Evolutionary conservation across 2,329 filamentous ascomycete species (phyloP).

Genomic region (Paecilomyces variotii): DNA sequence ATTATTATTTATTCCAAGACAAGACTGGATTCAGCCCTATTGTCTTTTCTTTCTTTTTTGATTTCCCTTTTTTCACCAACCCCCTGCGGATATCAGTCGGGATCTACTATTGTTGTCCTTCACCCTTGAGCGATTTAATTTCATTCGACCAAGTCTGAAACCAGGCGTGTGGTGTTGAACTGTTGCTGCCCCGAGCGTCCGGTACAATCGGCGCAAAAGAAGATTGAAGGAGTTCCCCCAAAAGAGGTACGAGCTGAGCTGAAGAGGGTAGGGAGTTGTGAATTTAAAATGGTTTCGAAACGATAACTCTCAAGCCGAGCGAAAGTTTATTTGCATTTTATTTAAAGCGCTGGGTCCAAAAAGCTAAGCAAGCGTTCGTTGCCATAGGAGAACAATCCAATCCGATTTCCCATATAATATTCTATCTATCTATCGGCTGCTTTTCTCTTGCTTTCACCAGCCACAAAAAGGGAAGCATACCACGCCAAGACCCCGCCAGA

Average conservation of each 20-base stretch:
- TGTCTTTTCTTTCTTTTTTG: conserved; percentile 1
- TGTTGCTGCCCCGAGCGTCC: neutral
- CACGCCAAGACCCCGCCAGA: neutral
- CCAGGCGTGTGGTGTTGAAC: neutral
- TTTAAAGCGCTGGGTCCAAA: neutral
- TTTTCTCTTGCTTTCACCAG: too few species aligned
- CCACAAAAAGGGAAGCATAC: neutral
- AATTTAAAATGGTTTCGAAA: neutral
- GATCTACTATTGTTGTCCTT: neutral
- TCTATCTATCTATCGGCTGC: too few species aligned
- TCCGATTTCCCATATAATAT: too few species aligned
- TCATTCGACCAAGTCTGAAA: neutral
- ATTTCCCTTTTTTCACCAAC: neutral
- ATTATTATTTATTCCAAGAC: neutral
- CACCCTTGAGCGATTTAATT: neutral
- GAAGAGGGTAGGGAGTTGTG: neutral
- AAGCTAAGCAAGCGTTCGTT: neutral
- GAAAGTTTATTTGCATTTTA: neutral
- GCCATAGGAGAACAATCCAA: neutral
- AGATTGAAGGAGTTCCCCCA: neutral
- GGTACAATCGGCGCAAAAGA: neutral
- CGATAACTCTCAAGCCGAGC: too few species aligned
- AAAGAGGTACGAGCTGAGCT: neutral
- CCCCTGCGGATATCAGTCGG: neutral
- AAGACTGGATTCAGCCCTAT: neutral